Percentiles rank a stretch among this genome's conserved stretches.
These are phyloP conservation scores for Tetracladium maxilliforme DNA, from an alignment of 2,329 filamentous ascomycete species.

Conservation along the genomic window DNA sequence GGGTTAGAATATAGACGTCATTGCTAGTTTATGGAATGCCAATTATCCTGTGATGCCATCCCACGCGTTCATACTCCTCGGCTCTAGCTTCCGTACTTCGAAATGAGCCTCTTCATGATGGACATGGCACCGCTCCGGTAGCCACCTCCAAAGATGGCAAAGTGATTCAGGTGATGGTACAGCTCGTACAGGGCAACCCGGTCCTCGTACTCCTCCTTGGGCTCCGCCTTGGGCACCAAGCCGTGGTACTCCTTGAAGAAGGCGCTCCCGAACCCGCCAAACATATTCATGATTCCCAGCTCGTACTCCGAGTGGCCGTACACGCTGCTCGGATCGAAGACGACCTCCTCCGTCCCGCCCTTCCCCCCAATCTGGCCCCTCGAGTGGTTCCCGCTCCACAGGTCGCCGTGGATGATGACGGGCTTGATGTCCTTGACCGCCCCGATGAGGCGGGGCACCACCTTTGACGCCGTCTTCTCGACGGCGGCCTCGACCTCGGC, in stretches of 20 bases:
- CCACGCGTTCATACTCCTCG: too few relatives aligned
- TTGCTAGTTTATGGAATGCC: too few relatives aligned
- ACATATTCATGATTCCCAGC: conserved; percentile 91
- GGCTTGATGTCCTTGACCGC: conserved; percentile 51
- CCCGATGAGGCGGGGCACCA: conserved; percentile 66
- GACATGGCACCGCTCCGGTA: conserved; percentile 64
- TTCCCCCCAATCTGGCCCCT: conserved; percentile 40
- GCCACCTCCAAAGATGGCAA: conserved; percentile 58
- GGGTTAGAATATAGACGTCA: too few relatives aligned
- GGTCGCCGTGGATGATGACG: conserved; percentile 75
- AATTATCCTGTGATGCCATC: too few relatives aligned
- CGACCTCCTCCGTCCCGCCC: conserved; percentile 51
- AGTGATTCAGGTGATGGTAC: conserved; percentile 37
- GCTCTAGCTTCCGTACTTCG: conserved; percentile 58
- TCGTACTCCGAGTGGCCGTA: conserved; percentile 88
- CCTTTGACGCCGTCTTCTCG: conserved; percentile 42
- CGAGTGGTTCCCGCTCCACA: conserved; percentile 84
- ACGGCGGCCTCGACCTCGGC: conserved; percentile 45
- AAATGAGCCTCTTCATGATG: conserved; percentile 62
- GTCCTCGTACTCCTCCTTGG: conserved; percentile 72
- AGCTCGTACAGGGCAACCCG: conserved; percentile 69
- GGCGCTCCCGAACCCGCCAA: conserved; percentile 62
- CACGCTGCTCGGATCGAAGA: conserved; percentile 69
- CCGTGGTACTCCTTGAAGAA: conserved; percentile 70
- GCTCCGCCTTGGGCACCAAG: conserved; percentile 66